phyloP scores from a whole-genome alignment of 805 yeast genomes.

The Vanderwaltozyma polyspora region DNA sequence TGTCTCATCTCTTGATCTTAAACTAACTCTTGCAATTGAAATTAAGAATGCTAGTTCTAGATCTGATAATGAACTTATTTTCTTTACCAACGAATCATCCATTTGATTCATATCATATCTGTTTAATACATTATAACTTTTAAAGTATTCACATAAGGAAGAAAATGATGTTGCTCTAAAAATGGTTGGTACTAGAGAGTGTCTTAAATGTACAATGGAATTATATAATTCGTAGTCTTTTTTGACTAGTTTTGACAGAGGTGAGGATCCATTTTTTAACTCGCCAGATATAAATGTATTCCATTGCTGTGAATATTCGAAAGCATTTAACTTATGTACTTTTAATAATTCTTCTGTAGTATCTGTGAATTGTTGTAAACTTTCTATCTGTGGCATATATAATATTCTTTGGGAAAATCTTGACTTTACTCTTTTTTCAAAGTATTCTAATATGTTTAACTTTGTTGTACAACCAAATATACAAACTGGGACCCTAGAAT shows the following conservation, averaged over 20 bases:
- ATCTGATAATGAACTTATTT: slow-evolving; percentile 42
- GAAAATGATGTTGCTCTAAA: slow-evolving; percentile 20
- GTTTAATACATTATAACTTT: slow-evolving; percentile 10
- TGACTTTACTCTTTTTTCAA: slow-evolving; percentile 86
- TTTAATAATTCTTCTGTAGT: slow-evolving; percentile 34
- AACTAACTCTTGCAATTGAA: slow-evolving; percentile 61
- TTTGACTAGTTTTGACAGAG: slow-evolving; percentile 29
- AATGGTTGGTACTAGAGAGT: slow-evolving; percentile 34
- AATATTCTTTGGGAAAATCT: slow-evolving; percentile 77
- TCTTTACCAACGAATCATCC: slow-evolving; percentile 16
- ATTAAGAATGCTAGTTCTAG: slow-evolving; percentile 62
- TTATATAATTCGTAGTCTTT: slow-evolving; percentile 48
- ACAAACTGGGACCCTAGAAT: slow-evolving; percentile 56
- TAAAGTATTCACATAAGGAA: slow-evolving; percentile 17
- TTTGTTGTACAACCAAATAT: slow-evolving; percentile 73
- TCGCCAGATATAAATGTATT: slow-evolving; percentile 30
- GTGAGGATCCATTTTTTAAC: slow-evolving; percentile 21
- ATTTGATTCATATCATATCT: slow-evolving; percentile 23
- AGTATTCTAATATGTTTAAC: slow-evolving; percentile 61
- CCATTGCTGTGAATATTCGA: slow-evolving; percentile 27
- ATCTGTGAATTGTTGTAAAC: slow-evolving; percentile 39
- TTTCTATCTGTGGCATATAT: slow-evolving; percentile 40
- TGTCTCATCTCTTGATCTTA: slow-evolving; percentile 43
- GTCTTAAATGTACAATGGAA: slow-evolving; percentile 42
- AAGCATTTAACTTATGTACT: slow-evolving; percentile 14